Evolutionary conservation across 1,284 basidiomycete genomes (phyloP).

Genomic region (Trichosporon sp.): DNA sequence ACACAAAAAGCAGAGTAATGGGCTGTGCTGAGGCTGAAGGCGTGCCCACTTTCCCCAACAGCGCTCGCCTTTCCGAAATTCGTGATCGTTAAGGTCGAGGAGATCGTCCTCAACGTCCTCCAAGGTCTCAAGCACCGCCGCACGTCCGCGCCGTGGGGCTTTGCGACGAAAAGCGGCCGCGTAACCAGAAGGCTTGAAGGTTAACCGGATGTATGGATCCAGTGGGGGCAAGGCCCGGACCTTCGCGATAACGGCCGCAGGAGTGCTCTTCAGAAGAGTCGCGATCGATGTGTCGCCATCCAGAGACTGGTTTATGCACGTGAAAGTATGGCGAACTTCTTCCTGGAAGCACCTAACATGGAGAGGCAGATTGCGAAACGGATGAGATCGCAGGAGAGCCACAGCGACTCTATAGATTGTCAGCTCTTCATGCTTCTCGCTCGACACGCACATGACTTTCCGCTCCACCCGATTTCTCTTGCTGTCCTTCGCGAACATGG

Average conservation of each 20-base stretch:
- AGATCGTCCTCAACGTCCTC: conserved; percentile 47
- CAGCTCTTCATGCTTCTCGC: not conserved
- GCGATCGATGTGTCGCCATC: not conserved
- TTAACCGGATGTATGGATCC: conserved; percentile 7
- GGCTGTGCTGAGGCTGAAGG: conserved; percentile 14
- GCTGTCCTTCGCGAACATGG: conserved; percentile 37
- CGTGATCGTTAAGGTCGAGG: conserved; percentile 60
- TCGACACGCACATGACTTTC: conserved; percentile 37
- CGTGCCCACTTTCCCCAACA: conserved; percentile 28
- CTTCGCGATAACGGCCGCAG: not conserved
- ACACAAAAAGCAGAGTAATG: conserved; percentile 56
- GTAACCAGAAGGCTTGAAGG: conserved; percentile 49
- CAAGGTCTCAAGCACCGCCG: conserved; percentile 52
- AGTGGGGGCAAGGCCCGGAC: not conserved
- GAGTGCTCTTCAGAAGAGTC: not conserved
- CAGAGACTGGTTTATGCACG: not conserved
- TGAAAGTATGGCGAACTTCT: conserved; percentile 33
- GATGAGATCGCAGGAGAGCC: conserved; percentile 30
- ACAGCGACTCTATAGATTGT: conserved; percentile 31
- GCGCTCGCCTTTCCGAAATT: conserved; percentile 44
- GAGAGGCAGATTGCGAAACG: conserved; percentile 27
- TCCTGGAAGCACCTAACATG: conserved; percentile 60
- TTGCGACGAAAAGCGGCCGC: not conserved
- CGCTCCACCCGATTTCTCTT: conserved; percentile 35
- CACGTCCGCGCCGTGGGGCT: conserved; percentile 23